phyloP scores from a whole-genome alignment of 2,329 filamentous ascomycete species.

The Paraphaeosphaeria minitans region DNA sequence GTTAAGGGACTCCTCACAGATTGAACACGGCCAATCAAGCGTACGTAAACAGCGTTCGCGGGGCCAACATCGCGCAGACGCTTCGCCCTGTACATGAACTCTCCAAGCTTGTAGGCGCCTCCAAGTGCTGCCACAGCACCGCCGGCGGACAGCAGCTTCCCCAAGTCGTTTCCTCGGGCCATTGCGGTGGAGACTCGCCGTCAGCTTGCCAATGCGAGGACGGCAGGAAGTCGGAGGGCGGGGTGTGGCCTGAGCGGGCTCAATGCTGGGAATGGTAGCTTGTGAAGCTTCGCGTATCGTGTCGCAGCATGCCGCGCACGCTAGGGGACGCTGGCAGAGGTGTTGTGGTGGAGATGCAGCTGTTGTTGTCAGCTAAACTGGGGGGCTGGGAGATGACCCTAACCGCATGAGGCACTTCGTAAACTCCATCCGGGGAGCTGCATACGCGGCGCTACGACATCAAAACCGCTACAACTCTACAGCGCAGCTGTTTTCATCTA shows the following conservation, averaged over 20 bases:
- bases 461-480: background rate
- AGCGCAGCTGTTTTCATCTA: background rate
- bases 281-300: constrained; percentile 35
- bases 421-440: constrained; percentile 4
- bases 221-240: background rate
- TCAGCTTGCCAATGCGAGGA: constrained; percentile 4
- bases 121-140: constrained; percentile 41
- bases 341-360: constrained; percentile 25
- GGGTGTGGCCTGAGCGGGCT: constrained; percentile 12
- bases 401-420: constrained; percentile 15
- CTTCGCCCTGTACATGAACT: constrained; percentile 45
- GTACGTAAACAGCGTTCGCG: constrained; percentile 46
- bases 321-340: constrained; percentile 25
- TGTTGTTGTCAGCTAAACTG: constrained; percentile 34
- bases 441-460: background rate
- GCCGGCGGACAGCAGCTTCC: constrained; percentile 40
- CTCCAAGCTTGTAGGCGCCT: constrained; percentile 46
- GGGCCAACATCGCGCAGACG: constrained; percentile 44
- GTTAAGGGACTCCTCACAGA: constrained; percentile 10
- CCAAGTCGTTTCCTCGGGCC: constrained; percentile 27
- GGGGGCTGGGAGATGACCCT: constrained; percentile 23
- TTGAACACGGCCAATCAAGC: constrained; percentile 45
- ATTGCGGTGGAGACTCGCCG: constrained; percentile 25
- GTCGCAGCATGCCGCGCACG: constrained; percentile 42
- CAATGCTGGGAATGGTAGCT: constrained; percentile 28